Evolutionary conservation across 2,329 filamentous ascomycete genomes (phyloP).

Genomic region (Davidsoniella virescens): DNA sequence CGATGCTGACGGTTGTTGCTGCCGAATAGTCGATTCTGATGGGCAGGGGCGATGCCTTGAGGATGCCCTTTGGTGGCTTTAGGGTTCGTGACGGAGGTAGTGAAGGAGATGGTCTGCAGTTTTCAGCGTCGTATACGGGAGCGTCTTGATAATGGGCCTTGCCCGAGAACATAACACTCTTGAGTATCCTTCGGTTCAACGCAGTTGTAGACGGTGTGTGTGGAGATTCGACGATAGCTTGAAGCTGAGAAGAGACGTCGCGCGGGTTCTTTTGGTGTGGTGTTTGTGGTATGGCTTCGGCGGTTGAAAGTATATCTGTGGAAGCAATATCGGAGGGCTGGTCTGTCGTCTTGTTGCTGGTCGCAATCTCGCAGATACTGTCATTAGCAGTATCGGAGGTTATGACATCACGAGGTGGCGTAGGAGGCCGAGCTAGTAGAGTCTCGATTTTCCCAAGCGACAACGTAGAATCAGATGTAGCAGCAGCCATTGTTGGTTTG

Average conservation of each 20-base stretch:
- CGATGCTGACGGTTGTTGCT: constrained; percentile 23
- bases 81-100: constrained; percentile 10
- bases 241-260: too few species aligned
- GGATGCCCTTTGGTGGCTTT: constrained; percentile 43
- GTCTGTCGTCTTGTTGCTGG: neutral
- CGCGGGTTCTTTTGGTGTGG: constrained; percentile 21
- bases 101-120: constrained; percentile 13
- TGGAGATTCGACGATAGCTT: constrained; percentile 27
- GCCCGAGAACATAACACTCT: constrained; percentile 41
- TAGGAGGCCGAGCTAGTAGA: constrained; percentile 45
- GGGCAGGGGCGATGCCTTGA: constrained; percentile 50
- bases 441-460: constrained; percentile 23
- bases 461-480: neutral
- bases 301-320: neutral
- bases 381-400: neutral
- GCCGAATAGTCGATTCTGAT: constrained; percentile 28
- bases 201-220: constrained; percentile 26
- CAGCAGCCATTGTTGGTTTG: constrained; percentile 4
- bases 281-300: constrained; percentile 26
- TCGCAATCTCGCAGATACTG: neutral
- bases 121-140: constrained; percentile 28
- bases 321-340: neutral
- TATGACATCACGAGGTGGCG: constrained; percentile 41
- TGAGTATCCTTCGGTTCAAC: constrained; percentile 29
- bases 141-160: constrained; percentile 41